These are phyloP conservation scores for Curvularia eragrostidis DNA, from an alignment of 2,329 filamentous ascomycete species.

Conservation along the genomic window DNA sequence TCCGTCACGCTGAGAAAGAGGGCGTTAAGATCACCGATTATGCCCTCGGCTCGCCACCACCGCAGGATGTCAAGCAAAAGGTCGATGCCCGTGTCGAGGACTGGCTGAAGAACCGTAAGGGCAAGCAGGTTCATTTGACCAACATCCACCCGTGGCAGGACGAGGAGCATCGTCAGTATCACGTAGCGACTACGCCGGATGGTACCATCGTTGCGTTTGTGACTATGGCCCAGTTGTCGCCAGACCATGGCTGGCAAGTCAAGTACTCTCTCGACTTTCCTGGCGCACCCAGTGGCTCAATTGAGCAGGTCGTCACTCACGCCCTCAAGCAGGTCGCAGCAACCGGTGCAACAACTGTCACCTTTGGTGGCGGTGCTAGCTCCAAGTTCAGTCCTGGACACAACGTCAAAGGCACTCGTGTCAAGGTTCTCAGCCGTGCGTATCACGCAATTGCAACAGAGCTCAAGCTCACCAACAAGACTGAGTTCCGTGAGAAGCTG, in stretches of 20 bases:
- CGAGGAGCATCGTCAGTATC: conserved; percentile 81
- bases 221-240: conserved; percentile 81
- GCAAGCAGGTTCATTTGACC: conserved; percentile 86
- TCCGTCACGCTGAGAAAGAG: conserved; percentile 80
- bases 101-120: conserved; percentile 82
- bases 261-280: conserved; percentile 98
- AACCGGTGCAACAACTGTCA: conserved; percentile 70
- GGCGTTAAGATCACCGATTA: conserved; percentile 81
- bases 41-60: conserved; percentile 66
- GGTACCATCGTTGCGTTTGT: conserved; percentile 78
- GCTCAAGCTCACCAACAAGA: conserved; percentile 82
- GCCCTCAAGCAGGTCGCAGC: conserved; percentile 68
- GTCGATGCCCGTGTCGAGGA: conserved; percentile 76
- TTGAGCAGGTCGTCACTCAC: conserved; percentile 80
- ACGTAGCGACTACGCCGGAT: conserved; percentile 76
- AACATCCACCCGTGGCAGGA: conserved; percentile 91
- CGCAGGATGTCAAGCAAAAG: conserved; percentile 71
- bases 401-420: conserved; percentile 79
- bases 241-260: conserved; percentile 86
- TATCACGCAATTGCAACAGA: conserved; percentile 84
- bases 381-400: conserved; percentile 77
- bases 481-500: conserved; percentile 89
- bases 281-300: conserved; percentile 81
- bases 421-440: conserved; percentile 80
- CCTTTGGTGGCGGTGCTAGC: conserved; percentile 85